These are phyloP conservation scores for Boletellus sp. DNA, from an alignment of 1,284 basidiomycete genomes.

Conservation along the genomic window DNA sequence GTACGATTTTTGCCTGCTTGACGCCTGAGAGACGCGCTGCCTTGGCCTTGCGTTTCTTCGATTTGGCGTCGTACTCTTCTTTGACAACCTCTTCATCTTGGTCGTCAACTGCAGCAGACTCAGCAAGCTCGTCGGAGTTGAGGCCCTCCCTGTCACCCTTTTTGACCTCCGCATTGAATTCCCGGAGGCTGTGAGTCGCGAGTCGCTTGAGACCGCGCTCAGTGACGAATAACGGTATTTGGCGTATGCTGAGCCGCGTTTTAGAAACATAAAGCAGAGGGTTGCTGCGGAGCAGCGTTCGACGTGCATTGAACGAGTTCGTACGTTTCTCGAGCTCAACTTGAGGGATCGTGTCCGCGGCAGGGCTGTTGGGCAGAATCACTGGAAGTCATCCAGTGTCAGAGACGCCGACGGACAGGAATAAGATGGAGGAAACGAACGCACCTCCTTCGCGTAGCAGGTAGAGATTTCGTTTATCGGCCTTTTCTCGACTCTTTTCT, in stretches of 20 bases:
- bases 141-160: conserved; percentile 60
- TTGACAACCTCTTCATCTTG: conserved; percentile 27
- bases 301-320: conserved; percentile 78
- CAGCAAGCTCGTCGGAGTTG: conserved; percentile 69
- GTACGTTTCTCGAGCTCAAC: conserved; percentile 83
- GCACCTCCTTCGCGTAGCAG: conserved; percentile 92
- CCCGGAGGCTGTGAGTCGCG: conserved; percentile 75
- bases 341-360: conserved; percentile 63
- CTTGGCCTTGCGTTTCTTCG: conserved; percentile 34
- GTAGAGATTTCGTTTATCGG: conserved; percentile 95
- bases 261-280: conserved; percentile 92
- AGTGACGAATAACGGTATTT: conserved; percentile 87
- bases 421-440: conserved; percentile 16
- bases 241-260: conserved; percentile 90
- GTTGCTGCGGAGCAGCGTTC: conserved; percentile 80
- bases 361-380: conserved; percentile 82
- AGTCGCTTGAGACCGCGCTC: conserved; percentile 89
- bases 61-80: conserved; percentile 28
- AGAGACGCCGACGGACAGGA: no score
- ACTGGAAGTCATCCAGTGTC: conserved; percentile 44
- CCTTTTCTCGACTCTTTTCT: conserved; percentile 81
- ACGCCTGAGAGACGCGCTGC: conserved; percentile 55
- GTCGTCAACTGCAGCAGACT: conserved; percentile 30
- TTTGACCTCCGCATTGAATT: conserved; percentile 81
- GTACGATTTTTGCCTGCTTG: conserved; percentile 90